Evolutionary conservation across 495 filamentous ascomycete genomes (phyloP), one percentile per base, ranked within the genome.

Genomic region (Hyaloscypha finlandica): DNA sequence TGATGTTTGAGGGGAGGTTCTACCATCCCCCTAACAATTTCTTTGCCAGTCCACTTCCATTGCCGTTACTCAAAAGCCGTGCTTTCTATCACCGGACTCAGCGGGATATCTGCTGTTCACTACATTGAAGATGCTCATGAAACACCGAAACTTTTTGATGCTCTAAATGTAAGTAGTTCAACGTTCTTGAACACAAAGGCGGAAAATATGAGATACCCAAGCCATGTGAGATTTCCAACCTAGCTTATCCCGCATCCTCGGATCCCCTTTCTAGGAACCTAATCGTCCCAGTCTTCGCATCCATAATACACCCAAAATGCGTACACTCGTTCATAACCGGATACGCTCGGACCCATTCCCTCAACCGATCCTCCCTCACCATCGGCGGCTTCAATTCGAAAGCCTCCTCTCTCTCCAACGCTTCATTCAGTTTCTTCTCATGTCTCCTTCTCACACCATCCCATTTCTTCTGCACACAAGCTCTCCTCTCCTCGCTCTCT

Each of bases 381-480:
- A 19, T 35, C 16, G 68, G 57, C 4, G 6, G 19, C 55, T 8
- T 22, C 57, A 32, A 22, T 30, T 20, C 45, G 32, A 54, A 29
- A 35, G 61, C 61, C 39, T 30, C 59, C 35, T 37, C 57, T 30
- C 25, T 39, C 30, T 65, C 22, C 48, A 54, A 53, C 16, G 51
- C 35, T 32, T 54, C 48, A 19, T 20, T 32, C 1, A 57, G 64
- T 54, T 71, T 66, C 56, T 54, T 64, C 31, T 70, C 68, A 25
- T 65, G 39, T 30, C 65, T 35, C 11, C 73, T 66, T 37, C 71
- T 76, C 52, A 62, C n/a, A 52, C 64, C 52, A 54, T 81, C 72
- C 80, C 80, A 83, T 67, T 75, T 77, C 22, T 69, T 67, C 55
- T 81, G 75, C 55, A 83, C 74, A 37, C 77, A 81, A 2, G 56